phyloP scores from a whole-genome alignment of 257 asterid species.

The Mentha longifolia region DNA sequence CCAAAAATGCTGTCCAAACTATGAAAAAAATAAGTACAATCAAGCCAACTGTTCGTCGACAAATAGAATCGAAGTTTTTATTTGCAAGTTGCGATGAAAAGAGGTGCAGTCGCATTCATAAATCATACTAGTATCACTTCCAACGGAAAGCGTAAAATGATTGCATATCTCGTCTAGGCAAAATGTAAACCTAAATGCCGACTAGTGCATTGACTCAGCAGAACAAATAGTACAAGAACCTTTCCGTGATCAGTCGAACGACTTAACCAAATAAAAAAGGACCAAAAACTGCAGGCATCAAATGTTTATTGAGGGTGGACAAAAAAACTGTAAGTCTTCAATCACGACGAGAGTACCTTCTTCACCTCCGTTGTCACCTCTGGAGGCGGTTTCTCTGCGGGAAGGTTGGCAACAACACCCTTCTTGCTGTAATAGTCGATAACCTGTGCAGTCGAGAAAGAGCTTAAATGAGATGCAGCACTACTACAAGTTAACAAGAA shows the following conservation, averaged over 20 bases:
- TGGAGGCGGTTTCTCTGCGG: conserved; percentile 79
- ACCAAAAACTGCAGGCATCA: conserved; percentile 26
- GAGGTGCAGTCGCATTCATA: neutral
- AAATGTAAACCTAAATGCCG: conserved; percentile 27
- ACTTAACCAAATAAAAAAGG: conserved; percentile 23
- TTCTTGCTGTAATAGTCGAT: conserved; percentile 68
- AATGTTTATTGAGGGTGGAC: conserved; percentile 26
- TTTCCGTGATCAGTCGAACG: neutral
- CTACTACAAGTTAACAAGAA: neutral
- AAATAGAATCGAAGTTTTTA: too few relatives aligned
- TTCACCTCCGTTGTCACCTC: conserved; percentile 67
- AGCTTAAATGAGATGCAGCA: neutral
- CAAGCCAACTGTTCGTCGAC: too few relatives aligned
- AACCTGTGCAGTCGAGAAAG: conserved; percentile 49
- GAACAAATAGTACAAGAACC: conserved; percentile 29
- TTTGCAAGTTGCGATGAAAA: neutral
- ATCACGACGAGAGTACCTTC: conserved; percentile 66
- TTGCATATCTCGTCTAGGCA: conserved; percentile 13
- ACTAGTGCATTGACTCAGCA: conserved; percentile 26
- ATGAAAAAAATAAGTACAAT: too few relatives aligned
- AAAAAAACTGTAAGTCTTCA: conserved; percentile 13
- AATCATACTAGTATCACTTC: neutral
- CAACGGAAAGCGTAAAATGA: neutral
- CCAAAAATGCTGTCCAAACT: too few relatives aligned
- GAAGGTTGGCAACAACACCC: conserved; percentile 70